Conservation (phyloP, 306 rosid genomes). For the Styphnolobium japonicum region DNA sequence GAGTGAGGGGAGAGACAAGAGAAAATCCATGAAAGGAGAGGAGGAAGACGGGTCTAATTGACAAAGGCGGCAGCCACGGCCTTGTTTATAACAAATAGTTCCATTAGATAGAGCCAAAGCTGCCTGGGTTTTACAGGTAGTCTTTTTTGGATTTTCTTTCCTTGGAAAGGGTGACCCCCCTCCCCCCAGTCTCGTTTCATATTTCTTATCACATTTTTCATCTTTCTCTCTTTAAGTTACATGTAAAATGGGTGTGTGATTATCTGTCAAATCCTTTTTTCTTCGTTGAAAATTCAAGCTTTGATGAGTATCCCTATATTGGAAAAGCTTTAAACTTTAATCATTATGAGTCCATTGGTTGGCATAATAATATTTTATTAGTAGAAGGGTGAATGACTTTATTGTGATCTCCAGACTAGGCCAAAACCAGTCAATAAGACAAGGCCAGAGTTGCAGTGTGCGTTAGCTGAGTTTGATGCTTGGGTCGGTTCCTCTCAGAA, state of each 20-base stretch:
- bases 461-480: constrained; percentile 15
- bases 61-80: constrained; percentile 36
- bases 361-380: no score
- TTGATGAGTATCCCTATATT: not conserved
- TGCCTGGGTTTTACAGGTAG: constrained; percentile 40
- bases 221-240: not conserved
- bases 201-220: not conserved
- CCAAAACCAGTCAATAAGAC: constrained; percentile 40
- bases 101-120: constrained; percentile 40
- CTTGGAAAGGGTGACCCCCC: constrained; percentile 16
- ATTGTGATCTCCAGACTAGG: constrained; percentile 14
- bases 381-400: not conserved
- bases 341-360: no score
- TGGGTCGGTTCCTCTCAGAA: constrained; percentile 9
- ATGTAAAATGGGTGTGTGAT: no score
- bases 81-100: not conserved
- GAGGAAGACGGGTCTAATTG: constrained; percentile 16
- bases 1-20: constrained; percentile 14
- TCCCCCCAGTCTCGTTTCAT: not conserved
- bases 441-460: constrained; percentile 22
- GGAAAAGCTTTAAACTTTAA: not conserved
- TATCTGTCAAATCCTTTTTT: no score
- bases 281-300: not conserved
- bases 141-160: constrained; percentile 22
- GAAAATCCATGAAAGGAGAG: constrained; percentile 22